Evolutionary conservation across 805 yeast genomes (phyloP).

Genomic region (Pichia insulana): DNA sequence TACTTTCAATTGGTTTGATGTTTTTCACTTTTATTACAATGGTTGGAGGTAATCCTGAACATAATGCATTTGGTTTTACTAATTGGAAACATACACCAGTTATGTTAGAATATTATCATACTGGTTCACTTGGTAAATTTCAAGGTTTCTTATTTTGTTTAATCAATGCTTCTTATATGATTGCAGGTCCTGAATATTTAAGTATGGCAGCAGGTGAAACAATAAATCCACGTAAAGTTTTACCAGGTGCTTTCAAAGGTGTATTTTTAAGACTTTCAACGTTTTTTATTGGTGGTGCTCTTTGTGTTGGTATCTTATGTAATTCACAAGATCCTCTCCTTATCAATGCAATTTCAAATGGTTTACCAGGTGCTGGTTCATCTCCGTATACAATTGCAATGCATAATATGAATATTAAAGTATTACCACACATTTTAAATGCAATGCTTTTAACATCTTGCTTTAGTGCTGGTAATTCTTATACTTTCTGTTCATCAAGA

Average conservation of each 20-base stretch:
- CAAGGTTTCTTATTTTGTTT: constrained; percentile 42
- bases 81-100: constrained; percentile 32
- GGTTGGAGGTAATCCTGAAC: constrained; percentile 50
- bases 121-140: constrained; percentile 36
- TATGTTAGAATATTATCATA: constrained; percentile 26
- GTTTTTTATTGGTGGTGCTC: constrained; percentile 40
- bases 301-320: constrained; percentile 38
- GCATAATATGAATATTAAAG: constrained; percentile 51
- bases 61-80: constrained; percentile 44
- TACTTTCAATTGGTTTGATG: constrained; percentile 39
- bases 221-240: constrained; percentile 34
- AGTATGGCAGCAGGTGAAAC: constrained; percentile 40
- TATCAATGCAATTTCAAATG: constrained; percentile 25
- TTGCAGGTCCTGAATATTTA: constrained; percentile 50
- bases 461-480: constrained; percentile 77
- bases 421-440: constrained; percentile 67
- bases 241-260: constrained; percentile 38
- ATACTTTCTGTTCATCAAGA: constrained; percentile 60
- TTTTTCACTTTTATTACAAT: constrained; percentile 43
- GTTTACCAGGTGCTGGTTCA: constrained; percentile 38
- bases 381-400: constrained; percentile 81
- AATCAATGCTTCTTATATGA: constrained; percentile 62
- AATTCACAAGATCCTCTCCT: constrained; percentile 34
- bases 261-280: constrained; percentile 35
- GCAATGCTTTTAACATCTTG: constrained; percentile 66